A percentile compares a stretch with the other conserved stretches of the same genome.
These are phyloP conservation scores for Sphaerosporella brunnea DNA, from an alignment of 495 filamentous ascomycete species.

Conservation along the genomic window DNA sequence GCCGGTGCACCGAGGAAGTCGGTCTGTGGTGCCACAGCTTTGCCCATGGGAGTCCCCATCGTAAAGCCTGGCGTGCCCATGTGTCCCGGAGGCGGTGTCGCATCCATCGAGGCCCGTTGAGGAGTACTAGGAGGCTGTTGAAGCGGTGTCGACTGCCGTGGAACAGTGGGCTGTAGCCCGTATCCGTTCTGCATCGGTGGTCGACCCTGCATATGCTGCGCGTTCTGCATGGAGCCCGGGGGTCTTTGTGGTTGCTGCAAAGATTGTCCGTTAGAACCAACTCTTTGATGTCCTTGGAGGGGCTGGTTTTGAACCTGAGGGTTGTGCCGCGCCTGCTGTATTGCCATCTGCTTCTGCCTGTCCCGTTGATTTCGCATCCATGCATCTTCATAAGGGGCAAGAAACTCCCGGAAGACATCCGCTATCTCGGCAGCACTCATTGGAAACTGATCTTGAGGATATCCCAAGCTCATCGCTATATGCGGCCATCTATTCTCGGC, in stretches of 20 bases:
- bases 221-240: constrained; percentile 22
- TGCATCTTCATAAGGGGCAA: constrained; percentile 57
- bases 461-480: constrained; percentile 48
- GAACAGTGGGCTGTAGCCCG: constrained; percentile 13
- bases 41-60: constrained; percentile 22
- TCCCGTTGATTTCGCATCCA: constrained; percentile 42
- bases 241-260: constrained; percentile 24
- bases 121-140: constrained; percentile 18
- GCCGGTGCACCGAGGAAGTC: constrained; percentile 17
- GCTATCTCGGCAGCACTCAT: constrained; percentile 50
- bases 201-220: constrained; percentile 15
- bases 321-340: constrained; percentile 31
- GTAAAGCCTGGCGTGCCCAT: constrained; percentile 15
- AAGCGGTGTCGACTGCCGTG: constrained; percentile 9
- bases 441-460: constrained; percentile 46
- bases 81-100: constrained; percentile 17
- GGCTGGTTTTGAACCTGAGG: constrained; percentile 27
- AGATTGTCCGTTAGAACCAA: not conserved
- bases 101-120: constrained; percentile 16
- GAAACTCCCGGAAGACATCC: constrained; percentile 52
- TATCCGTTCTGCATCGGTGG: constrained; percentile 21
- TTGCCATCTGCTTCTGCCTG: constrained; percentile 37
- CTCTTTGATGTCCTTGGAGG: constrained; percentile 24
- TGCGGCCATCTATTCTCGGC: constrained; percentile 51
- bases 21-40: not conserved